Evolutionary conservation across 1,284 basidiomycete species (phyloP).

Genomic region (Phellinidium pouzarii): DNA sequence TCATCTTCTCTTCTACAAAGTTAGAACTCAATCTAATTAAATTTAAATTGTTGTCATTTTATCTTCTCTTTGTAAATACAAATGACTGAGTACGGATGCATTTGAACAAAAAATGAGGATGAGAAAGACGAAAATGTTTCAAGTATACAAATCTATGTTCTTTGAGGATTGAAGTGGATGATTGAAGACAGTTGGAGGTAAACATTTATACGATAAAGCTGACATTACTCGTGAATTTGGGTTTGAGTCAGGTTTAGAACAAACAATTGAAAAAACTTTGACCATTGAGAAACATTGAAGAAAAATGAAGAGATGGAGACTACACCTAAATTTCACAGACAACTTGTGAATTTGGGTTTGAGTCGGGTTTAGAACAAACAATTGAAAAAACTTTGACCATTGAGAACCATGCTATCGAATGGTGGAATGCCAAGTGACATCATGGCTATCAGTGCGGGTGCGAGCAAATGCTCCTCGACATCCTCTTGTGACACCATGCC

Average conservation of each 20-base stretch:
- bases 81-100: no score
- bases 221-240: constrained; percentile 2
- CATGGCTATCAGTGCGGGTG: constrained; percentile 23
- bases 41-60: no score
- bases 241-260: background rate
- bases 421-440: constrained; percentile 22
- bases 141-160: constrained; percentile 16
- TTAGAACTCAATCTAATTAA: no score
- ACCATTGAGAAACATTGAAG: no score
- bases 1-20: no score
- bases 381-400: no score
- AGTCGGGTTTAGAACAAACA: no score
- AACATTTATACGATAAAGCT: constrained; percentile 4
- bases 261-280: no score
- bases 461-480: constrained; percentile 26
- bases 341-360: no score
- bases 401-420: background rate
- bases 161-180: constrained; percentile 1
- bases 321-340: no score
- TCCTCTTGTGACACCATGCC: constrained; percentile 24
- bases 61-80: no score
- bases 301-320: no score
- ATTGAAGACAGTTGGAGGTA: background rate
- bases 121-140: constrained; percentile 5
- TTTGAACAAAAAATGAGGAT: background rate